Base-by-base conservation (phyloP, 805 yeast genomes). In the Metschnikowia arizonensis region DNA sequence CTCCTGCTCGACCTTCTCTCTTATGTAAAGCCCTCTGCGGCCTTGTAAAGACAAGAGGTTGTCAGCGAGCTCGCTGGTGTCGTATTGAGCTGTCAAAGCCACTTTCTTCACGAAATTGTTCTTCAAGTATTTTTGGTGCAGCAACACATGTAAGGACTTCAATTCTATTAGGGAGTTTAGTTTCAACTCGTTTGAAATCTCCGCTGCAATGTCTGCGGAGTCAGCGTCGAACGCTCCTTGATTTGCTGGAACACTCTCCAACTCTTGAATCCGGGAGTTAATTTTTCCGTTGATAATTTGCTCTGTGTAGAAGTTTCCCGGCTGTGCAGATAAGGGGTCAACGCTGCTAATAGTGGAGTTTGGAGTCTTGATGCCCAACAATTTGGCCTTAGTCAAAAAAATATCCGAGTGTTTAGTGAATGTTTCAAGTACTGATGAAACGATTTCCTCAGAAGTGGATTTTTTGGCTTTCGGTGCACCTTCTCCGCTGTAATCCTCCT, bases 81-180 rank as follows among this genome's bases (percentile, higher is more conserved):
- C 68, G 51, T 77, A 76, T 55, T 83, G 83, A 5, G 84, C 76
- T 56, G 75, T 77, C 32, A 75, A 70, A 9, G 83, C 77, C 32
- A 75, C 72, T 35, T 72, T 70, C 24, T 72, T 65, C n/a, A 85
- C 62, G 18, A 86, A 60, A 50, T 72, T 74, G 57, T 82, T 83
- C 60, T 88, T 81, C 42, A 85, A 53, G 46, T 78, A 79, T 58
- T 85, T 86, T 60, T 86, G 95, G 53, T 82, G 79, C 1, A 85
- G 72, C 44, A 86, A 68, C 3, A 85, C 61, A 53, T 82, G 78
- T 47, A 86, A 67, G 1, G 85, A 69, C 60, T 85, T 86, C 55
- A 86, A 66, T 64, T 86, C 95, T 33, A 85, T 71, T 28, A 86
- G 64, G 4, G 88, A 80, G 44, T 73, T 76, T n/a, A 83, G 61